Evolutionary conservation across 2,329 filamentous ascomycete species (phyloP).

Genomic region (Neofusicoccum laricinum): DNA sequence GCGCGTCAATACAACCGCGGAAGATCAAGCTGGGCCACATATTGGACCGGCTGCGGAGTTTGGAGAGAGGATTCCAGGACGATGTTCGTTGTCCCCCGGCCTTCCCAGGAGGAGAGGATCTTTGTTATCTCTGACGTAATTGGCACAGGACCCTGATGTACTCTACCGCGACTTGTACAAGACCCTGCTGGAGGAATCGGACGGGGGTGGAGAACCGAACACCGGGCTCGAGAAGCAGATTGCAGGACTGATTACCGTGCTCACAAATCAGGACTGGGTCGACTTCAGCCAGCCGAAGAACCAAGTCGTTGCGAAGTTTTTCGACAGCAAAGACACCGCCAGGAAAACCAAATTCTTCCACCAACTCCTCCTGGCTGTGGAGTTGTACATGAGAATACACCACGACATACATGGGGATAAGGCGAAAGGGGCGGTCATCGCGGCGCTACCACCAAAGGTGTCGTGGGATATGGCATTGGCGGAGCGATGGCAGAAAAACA

Average conservation of each 20-base stretch:
- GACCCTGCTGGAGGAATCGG: slow-evolving; percentile 65
- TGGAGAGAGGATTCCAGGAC: slow-evolving; percentile 42
- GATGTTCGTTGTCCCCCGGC: slow-evolving; percentile 34
- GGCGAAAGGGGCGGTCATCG: slow-evolving; percentile 63
- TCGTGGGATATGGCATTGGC: slow-evolving; percentile 73
- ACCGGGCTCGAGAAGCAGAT: slow-evolving; percentile 67
- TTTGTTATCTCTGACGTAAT: slow-evolving; percentile 28
- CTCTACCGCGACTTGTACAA: slow-evolving; percentile 62
- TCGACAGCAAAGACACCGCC: slow-evolving; percentile 56
- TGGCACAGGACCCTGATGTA: slow-evolving; percentile 36
- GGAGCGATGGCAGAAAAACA: slow-evolving; percentile 68
- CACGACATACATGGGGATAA: slow-evolving; percentile 59
- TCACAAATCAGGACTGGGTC: slow-evolving; percentile 69
- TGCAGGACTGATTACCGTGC: slow-evolving; percentile 65
- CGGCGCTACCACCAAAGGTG: slow-evolving; percentile 66
- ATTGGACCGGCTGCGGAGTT: slow-evolving; percentile 40
- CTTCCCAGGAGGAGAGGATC: not conserved
- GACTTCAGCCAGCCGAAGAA: slow-evolving; percentile 69
- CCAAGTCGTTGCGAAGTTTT: slow-evolving; percentile 71
- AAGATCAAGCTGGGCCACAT: slow-evolving; percentile 56
- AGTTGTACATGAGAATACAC: slow-evolving; percentile 69
- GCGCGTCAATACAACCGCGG: slow-evolving; percentile 58
- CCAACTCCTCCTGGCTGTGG: slow-evolving; percentile 70
- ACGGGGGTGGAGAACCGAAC: slow-evolving; percentile 57
- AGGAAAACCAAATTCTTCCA: slow-evolving; percentile 69